Base-by-base conservation (phyloP, 495 filamentous ascomycete genomes). In the Lasiosphaeria ovina region DNA sequence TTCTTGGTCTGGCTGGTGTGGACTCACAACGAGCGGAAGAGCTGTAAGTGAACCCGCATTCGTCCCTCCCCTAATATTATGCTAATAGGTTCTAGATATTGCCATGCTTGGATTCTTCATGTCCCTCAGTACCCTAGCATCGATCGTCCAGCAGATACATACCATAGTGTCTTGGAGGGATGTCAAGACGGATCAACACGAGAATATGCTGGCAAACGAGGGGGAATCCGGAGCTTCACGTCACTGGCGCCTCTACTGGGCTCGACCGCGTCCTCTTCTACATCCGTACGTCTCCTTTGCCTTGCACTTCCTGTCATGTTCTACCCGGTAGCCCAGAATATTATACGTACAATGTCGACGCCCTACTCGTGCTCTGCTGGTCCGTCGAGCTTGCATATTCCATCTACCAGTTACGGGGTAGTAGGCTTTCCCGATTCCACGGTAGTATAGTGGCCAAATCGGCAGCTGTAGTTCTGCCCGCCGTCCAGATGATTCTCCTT, bases 281-380 rank as follows among this genome's bases (percentile, higher is more conserved):
- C 59, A 79, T 81, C 57, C 79, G 78, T 76, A 59, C 5, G 72
- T 63, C 11, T 10, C 33, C 32, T 34, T 0, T 11, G 14, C 6
- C 51, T 33, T 2, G 1, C 38, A 0, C 14, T n/a, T 31, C 1
- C 34, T 31, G 11, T 16, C 9, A 3, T 33, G 24, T 45, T 40
- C 59, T 61, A 54, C 50, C 44, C 5, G 11, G 10, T 32, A 8
- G 24, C 24, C 2, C 63, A 80, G 77, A 79, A 61, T 81, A 77
- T 51, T 81, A 80, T 51, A 73, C 67, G 6, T 81, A 81, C 63
- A 81, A 80, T 69, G 76, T 76, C 14, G 76, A 79, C 57, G 67
- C 75, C n/a, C 60, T 79, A 58, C 69, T 79, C 14, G 71, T 79
- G 3, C 60, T 79, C 6, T 81, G 78, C 56, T 81, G 79, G 77